Base-by-base conservation (phyloP, 208 protist species). In the Wallacemonas collosoma region DNA sequence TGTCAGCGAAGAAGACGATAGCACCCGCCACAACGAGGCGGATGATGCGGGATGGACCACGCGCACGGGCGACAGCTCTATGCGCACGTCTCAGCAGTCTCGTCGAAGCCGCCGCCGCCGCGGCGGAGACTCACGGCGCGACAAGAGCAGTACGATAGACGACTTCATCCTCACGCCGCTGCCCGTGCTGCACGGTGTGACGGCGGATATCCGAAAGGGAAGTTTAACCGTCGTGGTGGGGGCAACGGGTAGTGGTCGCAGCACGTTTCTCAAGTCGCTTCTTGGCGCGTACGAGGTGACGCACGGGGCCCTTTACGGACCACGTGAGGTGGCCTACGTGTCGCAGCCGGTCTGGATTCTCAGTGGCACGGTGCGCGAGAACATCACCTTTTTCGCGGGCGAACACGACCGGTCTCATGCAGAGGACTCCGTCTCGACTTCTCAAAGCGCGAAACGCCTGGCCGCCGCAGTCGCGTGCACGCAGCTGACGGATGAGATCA, bases 331-430 rank as follows among this genome's bases (percentile, higher is more conserved):
- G 40, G 91, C 92, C 3, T 98, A 97, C 73, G 85, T 86, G 47
- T 79, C 94, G 38, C 97, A 98, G 77, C 78, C 91, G 73, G 69
- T 93, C 66, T 98, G 89, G 86, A 95, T 98, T 53, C 82, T 93
- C 73, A 98, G 93, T 78, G 82, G 82, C 9, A 97, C 94, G 35
- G 44, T 98, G 17, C 77, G 82, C 39, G 91, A 98, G 11, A 98
- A 98, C 78, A 89, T 98, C 38, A 43, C 95, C 7, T 98, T 98
- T 73, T 95, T 94, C 54, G 56, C 47, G 7, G 47, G 14, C 47
- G 47, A 26, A 26, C 26, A 26, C 26, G 26, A 26, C 26, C 26
- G 26, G 26, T 26, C 26, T 26, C 26, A 26, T 26, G 26, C 26
- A 26, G 26, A 26, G 26, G 26, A 26, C 26, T 26, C 26, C 26